Conservation (phyloP, 495 filamentous ascomycete genomes). For the Mytilinidion resinicola region DNA sequence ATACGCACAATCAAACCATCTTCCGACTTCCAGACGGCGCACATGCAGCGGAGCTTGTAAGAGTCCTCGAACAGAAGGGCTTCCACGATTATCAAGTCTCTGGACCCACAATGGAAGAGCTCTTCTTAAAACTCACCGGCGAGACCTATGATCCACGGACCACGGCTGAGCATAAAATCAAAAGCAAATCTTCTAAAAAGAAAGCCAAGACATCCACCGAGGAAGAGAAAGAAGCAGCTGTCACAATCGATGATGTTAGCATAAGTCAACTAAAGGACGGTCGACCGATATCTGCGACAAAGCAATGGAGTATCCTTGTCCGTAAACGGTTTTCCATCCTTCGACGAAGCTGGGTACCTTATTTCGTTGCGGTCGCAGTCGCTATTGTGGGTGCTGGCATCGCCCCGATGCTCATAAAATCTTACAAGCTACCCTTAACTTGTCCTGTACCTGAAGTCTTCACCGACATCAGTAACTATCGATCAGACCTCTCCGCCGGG, state of each 20-base stretch:
- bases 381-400: slow-evolving; percentile 71
- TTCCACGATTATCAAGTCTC: slow-evolving; percentile 68
- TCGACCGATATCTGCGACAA: slow-evolving; percentile 47
- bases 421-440: slow-evolving; percentile 50
- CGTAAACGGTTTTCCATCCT: slow-evolving; percentile 73
- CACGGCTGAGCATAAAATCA: not conserved
- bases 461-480: slow-evolving; percentile 33
- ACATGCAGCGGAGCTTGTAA: slow-evolving; percentile 61
- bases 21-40: slow-evolving; percentile 61
- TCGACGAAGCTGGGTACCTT: slow-evolving; percentile 68
- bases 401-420: slow-evolving; percentile 62
- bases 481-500: slow-evolving; percentile 46
- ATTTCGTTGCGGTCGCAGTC: slow-evolving; percentile 61
- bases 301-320: slow-evolving; percentile 67
- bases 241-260: too few species aligned
- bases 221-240: slow-evolving; percentile 29
- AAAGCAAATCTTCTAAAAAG: not conserved
- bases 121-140: slow-evolving; percentile 77
- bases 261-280: too few species aligned
- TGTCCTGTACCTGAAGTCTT: slow-evolving; percentile 35
- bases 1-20: slow-evolving; percentile 19
- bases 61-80: slow-evolving; percentile 54
- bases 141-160: slow-evolving; percentile 38
- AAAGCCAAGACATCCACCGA: slow-evolving; percentile 53
- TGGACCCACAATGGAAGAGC: slow-evolving; percentile 82